A percentile compares a stretch with the other conserved stretches of the same genome.
These are phyloP conservation scores for Emmonsiellopsis sp. DNA, from an alignment of 2,329 filamentous ascomycete genomes.

Conservation along the genomic window DNA sequence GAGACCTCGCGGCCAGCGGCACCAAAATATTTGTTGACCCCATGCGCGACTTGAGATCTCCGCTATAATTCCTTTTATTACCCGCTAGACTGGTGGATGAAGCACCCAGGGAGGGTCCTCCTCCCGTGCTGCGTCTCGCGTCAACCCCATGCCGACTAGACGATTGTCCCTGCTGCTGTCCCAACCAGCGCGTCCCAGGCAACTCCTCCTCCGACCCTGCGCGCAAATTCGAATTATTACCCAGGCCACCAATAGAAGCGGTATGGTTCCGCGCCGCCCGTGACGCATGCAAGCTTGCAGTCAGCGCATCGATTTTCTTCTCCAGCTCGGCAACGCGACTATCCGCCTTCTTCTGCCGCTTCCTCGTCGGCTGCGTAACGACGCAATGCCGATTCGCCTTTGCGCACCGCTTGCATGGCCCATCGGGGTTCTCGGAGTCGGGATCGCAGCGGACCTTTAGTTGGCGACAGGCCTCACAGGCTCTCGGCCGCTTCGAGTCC, in stretches of 20 bases:
- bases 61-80: slow-evolving; percentile 23
- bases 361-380: slow-evolving; percentile 64
- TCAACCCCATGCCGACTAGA: slow-evolving; percentile 2
- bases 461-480: slow-evolving; percentile 66
- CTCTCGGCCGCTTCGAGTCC: slow-evolving; percentile 58
- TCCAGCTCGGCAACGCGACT: slow-evolving; percentile 82
- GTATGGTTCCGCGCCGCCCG: slow-evolving; percentile 17
- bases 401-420: slow-evolving; percentile 63
- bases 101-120: background rate
- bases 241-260: slow-evolving; percentile 6
- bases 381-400: slow-evolving; percentile 72
- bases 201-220: slow-evolving; percentile 31
- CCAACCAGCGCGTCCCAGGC: slow-evolving; percentile 24
- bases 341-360: slow-evolving; percentile 86
- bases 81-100: slow-evolving; percentile 11
- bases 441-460: slow-evolving; percentile 81
- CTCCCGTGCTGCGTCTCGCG: background rate
- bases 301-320: slow-evolving; percentile 84
- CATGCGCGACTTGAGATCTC: slow-evolving; percentile 16
- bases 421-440: slow-evolving; percentile 52
- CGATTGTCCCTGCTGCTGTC: slow-evolving; percentile 2
- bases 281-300: slow-evolving; percentile 61
- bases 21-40: slow-evolving; percentile 8
- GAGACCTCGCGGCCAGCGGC: slow-evolving; percentile 16
- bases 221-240: slow-evolving; percentile 2